Evolutionary conservation across 495 filamentous ascomycete genomes (phyloP), one percentile per base, ranked within the genome.

Genomic region (Parachaetomium inaequale): DNA sequence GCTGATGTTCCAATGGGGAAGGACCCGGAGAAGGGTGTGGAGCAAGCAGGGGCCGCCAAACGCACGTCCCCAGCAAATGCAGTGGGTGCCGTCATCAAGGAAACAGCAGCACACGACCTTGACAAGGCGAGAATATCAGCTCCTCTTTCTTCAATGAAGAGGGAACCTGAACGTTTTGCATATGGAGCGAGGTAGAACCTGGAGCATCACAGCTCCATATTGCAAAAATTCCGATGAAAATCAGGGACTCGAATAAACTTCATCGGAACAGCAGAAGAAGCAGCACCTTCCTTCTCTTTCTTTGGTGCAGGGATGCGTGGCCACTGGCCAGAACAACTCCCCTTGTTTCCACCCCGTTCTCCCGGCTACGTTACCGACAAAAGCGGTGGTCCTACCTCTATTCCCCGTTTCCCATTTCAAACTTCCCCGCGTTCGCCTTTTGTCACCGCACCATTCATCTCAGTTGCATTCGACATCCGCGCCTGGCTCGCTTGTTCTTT

Each of bases 21-120:
- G 46, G 36, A 43, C 7, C 29, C 0, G 28, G 47, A 28, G 4
- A 45, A 54, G 6, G 6, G 50, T 12, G 46, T 19, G 19, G 40
- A 32, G 26, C 40, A 25, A 31, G 42, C 55, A 66, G 34, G 61
- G 46, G 56, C 61, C 46, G 25, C 19, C 31, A 55, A 17, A 21
- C 34, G 28, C 52, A 36, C 43, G 25, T 31, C 38, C 40, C 56
- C 43, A 47, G 7, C 5, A 36, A 46, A 34, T 23, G n/a, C n/a
- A n/a, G n/a, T n/a, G 38, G 51, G 59, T 68, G 55, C 66, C 66
- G 66, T 66, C 63, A 68, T 68, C 34, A 36, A 53, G 50, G 31
- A 53, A 53, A 46, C 42, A 32, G 36, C 49, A 52, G 50, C 32
- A 57, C 55, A 57, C 38, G 40, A 55, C 36, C 46, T 26, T 7